Percentiles rank a stretch among this genome's conserved stretches.
These are phyloP conservation scores for Zasmidium cellare DNA, from an alignment of 2,329 filamentous ascomycete species.

Conservation along the genomic window DNA sequence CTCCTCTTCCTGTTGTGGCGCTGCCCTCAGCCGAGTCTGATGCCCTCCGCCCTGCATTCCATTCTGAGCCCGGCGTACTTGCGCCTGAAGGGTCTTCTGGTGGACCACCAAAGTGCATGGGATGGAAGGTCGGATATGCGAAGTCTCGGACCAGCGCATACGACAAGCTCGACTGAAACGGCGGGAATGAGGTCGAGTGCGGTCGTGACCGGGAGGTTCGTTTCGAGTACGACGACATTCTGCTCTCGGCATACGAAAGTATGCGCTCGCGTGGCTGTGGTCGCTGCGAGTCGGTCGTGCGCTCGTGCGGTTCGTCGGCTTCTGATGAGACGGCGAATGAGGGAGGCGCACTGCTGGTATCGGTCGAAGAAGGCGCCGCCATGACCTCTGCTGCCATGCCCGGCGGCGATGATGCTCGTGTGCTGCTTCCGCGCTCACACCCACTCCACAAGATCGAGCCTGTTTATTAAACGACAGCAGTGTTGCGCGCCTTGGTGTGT, in stretches of 20 bases:
- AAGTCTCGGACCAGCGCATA: constrained; percentile 96
- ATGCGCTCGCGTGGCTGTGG: constrained; percentile 3
- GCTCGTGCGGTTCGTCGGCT: constrained; percentile 3
- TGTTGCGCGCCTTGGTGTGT: neutral
- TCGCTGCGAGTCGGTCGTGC: neutral
- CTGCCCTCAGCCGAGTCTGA: constrained; percentile 61
- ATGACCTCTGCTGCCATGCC: neutral
- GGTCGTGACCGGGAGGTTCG: constrained; percentile 69
- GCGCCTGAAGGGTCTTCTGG: constrained; percentile 74
- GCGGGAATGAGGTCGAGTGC: constrained; percentile 75
- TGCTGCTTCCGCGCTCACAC: neutral
- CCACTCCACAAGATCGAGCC: neutral
- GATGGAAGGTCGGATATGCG: constrained; percentile 80
- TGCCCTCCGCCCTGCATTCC: constrained; percentile 71
- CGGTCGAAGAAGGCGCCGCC: neutral
- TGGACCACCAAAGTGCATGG: constrained; percentile 91
- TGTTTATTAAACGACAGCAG: neutral
- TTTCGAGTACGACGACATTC: constrained; percentile 79
- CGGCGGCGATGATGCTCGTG: neutral
- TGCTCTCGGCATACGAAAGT: constrained; percentile 61
- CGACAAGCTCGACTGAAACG: constrained; percentile 79
- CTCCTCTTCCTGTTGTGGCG: constrained; percentile 28
- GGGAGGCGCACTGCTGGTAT: neutral
- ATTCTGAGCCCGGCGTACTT: constrained; percentile 82
- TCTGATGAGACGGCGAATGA: constrained; percentile 10